Percentiles rank a stretch among this genome's conserved stretches.
These are phyloP conservation scores for Skeletonema potamos DNA, from an alignment of 108 stramenopile genomes.

Conservation along the genomic window DNA sequence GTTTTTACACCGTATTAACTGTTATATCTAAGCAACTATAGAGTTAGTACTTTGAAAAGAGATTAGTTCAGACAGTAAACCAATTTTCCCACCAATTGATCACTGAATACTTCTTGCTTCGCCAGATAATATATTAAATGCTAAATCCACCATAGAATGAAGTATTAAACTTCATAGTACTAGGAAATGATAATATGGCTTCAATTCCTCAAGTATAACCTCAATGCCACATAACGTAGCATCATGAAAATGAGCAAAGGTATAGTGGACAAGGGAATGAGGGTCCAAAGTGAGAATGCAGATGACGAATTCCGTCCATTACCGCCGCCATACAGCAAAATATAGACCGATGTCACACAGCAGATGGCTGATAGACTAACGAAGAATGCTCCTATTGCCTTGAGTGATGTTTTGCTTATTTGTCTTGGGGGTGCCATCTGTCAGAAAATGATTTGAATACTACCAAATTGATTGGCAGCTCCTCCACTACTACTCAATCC, in stretches of 20 bases:
- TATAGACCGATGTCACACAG: neutral
- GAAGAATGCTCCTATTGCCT: neutral
- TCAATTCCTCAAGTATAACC: slow-evolving; percentile 6
- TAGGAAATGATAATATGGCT: neutral
- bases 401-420: neutral
- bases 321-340: neutral
- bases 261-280: slow-evolving; percentile 5
- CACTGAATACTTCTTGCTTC: too few relatives aligned
- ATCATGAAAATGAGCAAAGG: neutral
- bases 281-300: neutral
- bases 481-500: neutral
- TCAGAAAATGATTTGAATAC: neutral
- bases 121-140: neutral
- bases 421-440: neutral
- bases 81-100: too few relatives aligned
- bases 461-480: neutral
- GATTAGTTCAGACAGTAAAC: too few relatives aligned
- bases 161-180: neutral
- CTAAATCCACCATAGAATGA: neutral
- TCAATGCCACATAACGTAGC: slow-evolving; percentile 1
- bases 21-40: too few relatives aligned
- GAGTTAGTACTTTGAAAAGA: too few relatives aligned
- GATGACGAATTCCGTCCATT: neutral
- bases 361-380: neutral
- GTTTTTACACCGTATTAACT: neutral